Percentiles rank a stretch among this genome's conserved stretches.
These are phyloP conservation scores for Starmerella sp. DNA, from an alignment of 805 yeast genomes.

Conservation along the genomic window DNA sequence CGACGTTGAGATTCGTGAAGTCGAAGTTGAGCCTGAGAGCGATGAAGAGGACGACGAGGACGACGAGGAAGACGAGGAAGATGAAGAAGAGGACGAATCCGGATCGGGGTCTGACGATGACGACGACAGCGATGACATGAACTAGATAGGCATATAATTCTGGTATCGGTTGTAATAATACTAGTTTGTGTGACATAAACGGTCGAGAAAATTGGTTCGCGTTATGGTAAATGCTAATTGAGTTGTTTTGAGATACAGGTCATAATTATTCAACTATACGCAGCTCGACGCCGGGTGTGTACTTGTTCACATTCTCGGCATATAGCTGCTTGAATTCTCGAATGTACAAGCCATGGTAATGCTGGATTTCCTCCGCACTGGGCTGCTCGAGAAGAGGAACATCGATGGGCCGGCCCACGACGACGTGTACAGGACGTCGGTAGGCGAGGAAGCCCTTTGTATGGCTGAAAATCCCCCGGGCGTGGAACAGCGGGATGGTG, in stretches of 20 bases:
- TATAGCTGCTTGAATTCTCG: constrained; percentile 52
- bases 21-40: constrained; percentile 27
- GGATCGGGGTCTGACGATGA: neutral
- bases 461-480: constrained; percentile 83
- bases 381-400: constrained; percentile 22
- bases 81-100: neutral
- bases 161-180: too few species aligned
- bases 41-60: neutral
- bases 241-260: too few species aligned
- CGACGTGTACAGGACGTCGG: constrained; percentile 67
- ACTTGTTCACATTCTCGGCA: constrained; percentile 45
- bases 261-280: constrained; percentile 15
- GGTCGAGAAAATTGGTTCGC: too few species aligned
- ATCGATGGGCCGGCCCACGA: constrained; percentile 33
- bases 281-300: constrained; percentile 17
- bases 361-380: constrained; percentile 11
- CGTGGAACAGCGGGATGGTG: constrained; percentile 83
- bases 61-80: neutral
- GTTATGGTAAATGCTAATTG: too few species aligned
- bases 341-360: constrained; percentile 63
- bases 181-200: neutral
- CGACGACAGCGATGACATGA: neutral
- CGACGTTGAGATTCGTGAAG: constrained; percentile 45
- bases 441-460: constrained; percentile 87
- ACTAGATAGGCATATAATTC: neutral